Evolutionary conservation across 371 early-diverging fungal genomes (phyloP), one percentile per base, ranked within the genome.

Genomic region (Mucor velutinosus): DNA sequence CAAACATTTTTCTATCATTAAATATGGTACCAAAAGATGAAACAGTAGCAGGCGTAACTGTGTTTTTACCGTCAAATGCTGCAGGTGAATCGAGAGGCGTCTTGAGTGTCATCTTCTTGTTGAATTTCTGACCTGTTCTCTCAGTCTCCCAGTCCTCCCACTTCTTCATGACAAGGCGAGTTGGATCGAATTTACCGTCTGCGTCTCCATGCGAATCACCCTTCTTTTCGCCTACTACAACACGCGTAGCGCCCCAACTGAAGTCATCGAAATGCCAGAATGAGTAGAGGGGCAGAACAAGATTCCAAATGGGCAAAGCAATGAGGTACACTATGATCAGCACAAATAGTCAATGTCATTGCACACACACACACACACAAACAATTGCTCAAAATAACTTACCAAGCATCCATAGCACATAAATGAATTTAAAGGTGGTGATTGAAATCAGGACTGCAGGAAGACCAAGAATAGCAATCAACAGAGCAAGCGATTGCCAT

Each of bases 201-300:
- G 74, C 77, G 70, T 85, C 87, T 45, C 87, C 84, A 78, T 89
- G 82, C 60, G 89, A 73, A 67, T 87, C 81, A 14, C 80, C 88
- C 55, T 86, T 87, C 77, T 86, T 87, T 75, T 81, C 84, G 19
- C 88, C 86, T 23, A 81, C 65, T 11, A 92, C 86, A 49, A 89
- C 88, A 58, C 93, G 80, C n/a, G 93, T 93, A 51, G 87, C 87
- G 33, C 94, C 94, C 94, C 97, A 97, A 21, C 88, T 83, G 71
- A 97, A 95, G 76, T 97, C 95, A 71, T 97, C 97, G 80, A 96
- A 93, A 73, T 94, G 93, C 97, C 97, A 97, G 81, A 89, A 93
- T 1, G 96, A 90, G 72, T 97, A 97, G 0, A 93, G 67, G 4
- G 98, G 98, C 19, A 98, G 85, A 14, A 94, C 79, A 72, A 94